Percentiles rank a stretch among this genome's conserved stretches.
These are phyloP conservation scores for Centella asiatica DNA, from an alignment of 129 eudicot species.

Conservation along the genomic window DNA sequence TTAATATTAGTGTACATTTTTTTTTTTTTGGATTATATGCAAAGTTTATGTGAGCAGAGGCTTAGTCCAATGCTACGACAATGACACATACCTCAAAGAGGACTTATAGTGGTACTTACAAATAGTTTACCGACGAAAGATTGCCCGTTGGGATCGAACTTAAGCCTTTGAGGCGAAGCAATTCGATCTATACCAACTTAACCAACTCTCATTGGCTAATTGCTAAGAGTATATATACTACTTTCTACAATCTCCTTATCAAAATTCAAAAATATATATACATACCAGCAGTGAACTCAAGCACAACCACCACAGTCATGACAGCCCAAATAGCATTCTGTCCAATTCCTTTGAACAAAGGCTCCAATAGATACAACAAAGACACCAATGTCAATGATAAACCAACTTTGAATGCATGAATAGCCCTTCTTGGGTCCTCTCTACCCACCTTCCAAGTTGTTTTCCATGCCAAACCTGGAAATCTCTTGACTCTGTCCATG, in stretches of 20 bases:
- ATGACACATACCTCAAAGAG: too few relatives aligned
- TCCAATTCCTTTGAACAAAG: conserved; percentile 69
- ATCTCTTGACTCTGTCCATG: conserved; percentile 26
- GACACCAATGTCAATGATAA: conserved; percentile 71
- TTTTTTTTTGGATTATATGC: too few relatives aligned
- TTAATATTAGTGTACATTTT: too few relatives aligned
- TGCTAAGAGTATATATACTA: neutral
- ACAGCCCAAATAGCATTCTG: conserved; percentile 88
- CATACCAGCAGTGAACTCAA: conserved; percentile 86
- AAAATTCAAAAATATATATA: neutral
- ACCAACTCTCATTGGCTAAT: too few relatives aligned
- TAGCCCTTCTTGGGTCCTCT: conserved; percentile 76
- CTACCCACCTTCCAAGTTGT: conserved; percentile 51
- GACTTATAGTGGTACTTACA: too few relatives aligned
- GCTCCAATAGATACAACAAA: conserved; percentile 59
- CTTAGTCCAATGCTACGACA: too few relatives aligned
- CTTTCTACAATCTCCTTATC: neutral
- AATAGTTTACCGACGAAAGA: too few relatives aligned
- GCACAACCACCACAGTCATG: conserved; percentile 93
- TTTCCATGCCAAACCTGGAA: conserved; percentile 26
- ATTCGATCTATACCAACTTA: too few relatives aligned
- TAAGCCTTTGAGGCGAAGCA: too few relatives aligned
- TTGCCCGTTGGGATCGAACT: too few relatives aligned
- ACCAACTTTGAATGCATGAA: conserved; percentile 82
- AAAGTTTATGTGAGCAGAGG: too few relatives aligned